phyloP scores from a whole-genome alignment of 2,329 filamentous ascomycete species.

The Penicillium italicum region DNA sequence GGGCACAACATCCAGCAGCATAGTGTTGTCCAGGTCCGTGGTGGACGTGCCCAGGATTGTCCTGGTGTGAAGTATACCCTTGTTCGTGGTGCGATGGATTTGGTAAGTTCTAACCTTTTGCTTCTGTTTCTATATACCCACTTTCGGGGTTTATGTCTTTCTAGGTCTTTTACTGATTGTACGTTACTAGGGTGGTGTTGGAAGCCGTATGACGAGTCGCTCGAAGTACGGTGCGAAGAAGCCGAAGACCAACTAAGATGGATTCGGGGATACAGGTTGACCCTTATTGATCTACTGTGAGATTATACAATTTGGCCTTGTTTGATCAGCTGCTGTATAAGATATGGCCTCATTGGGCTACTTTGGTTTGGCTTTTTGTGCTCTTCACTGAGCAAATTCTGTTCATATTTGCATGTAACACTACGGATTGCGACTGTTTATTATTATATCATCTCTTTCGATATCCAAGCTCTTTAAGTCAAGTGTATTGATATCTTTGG shows the following conservation, averaged over 20 bases:
- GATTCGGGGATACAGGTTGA: neutral
- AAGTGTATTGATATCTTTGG: neutral
- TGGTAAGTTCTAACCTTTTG: slow-evolving; percentile 60
- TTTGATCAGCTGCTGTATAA: neutral
- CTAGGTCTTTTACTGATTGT: slow-evolving; percentile 23
- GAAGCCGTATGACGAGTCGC: slow-evolving; percentile 74
- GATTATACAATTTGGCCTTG: slow-evolving; percentile 2
- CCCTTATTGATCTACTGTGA: neutral
- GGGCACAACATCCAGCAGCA: slow-evolving; percentile 99
- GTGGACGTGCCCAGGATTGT: slow-evolving; percentile 92
- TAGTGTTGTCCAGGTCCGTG: slow-evolving; percentile 92
- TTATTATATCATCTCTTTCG: neutral
- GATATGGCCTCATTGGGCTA: neutral
- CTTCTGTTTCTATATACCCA: neutral
- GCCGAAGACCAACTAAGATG: slow-evolving; percentile 69
- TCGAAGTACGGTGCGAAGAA: slow-evolving; percentile 99
- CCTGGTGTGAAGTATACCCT: slow-evolving; percentile 96
- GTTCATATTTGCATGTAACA: slow-evolving; percentile 12
- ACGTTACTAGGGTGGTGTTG: slow-evolving; percentile 73
- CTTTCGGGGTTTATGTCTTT: neutral
- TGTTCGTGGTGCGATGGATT: slow-evolving; percentile 84
- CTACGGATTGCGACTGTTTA: slow-evolving; percentile 5
- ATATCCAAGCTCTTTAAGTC: neutral
- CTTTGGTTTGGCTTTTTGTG: neutral
- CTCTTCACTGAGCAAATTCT: slow-evolving; percentile 4